Evolutionary conservation across 2,329 filamentous ascomycete species (phyloP).

Genomic region (Mycosphaerella sp.): DNA sequence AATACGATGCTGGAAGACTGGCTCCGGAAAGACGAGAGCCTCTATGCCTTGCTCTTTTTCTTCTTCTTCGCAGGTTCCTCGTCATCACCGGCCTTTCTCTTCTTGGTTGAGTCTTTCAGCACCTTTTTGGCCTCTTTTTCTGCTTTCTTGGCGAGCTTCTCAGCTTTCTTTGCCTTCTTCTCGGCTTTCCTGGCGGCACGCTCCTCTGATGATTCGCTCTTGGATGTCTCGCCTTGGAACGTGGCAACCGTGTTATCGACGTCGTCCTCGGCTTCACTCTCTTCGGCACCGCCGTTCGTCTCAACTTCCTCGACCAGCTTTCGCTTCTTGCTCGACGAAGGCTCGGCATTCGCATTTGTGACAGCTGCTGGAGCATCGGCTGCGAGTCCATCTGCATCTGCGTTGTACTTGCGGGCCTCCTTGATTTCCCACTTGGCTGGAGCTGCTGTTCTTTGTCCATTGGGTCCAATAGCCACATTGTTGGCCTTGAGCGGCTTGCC

Average conservation of each 20-base stretch:
- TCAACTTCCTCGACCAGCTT: conserved; percentile 47
- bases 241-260: conserved; percentile 29
- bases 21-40: neutral
- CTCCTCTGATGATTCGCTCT: conserved; percentile 30
- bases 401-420: conserved; percentile 90
- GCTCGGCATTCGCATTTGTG: conserved; percentile 48
- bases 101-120: conserved; percentile 49
- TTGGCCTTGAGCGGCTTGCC: conserved; percentile 80
- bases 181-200: conserved; percentile 12
- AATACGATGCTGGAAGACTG: conserved; percentile 1
- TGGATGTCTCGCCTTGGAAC: conserved; percentile 48
- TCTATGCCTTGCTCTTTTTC: conserved; percentile 26
- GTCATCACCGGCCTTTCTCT: conserved; percentile 22
- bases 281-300: conserved; percentile 37
- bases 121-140: conserved; percentile 44
- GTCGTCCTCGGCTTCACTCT: conserved; percentile 38
- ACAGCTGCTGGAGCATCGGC: conserved; percentile 58
- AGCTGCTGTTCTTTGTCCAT: conserved; percentile 52
- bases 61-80: conserved; percentile 25
- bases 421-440: conserved; percentile 83
- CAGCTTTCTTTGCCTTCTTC: conserved; percentile 37
- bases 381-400: conserved; percentile 78
- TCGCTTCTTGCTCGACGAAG: conserved; percentile 38
- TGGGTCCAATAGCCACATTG: conserved; percentile 67
- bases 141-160: conserved; percentile 47